Evolutionary conservation across 768 basidiomycete species (phyloP).

Genomic region (Grammothele lineata): DNA sequence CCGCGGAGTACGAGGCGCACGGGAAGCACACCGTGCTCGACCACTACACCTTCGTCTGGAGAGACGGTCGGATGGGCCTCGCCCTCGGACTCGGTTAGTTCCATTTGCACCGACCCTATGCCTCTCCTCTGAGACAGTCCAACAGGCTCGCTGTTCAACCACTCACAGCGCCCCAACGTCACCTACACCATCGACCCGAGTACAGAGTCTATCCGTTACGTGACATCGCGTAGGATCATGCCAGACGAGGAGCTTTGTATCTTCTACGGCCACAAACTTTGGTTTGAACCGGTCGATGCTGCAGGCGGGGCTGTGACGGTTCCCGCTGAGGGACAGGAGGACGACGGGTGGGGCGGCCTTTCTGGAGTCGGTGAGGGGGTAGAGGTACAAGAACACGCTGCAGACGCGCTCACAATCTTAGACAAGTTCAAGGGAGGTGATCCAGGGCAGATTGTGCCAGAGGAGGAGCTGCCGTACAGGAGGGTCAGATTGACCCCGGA

Average conservation of each 20-base stretch:
- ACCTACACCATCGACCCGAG: constrained; percentile 52
- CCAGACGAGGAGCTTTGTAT: constrained; percentile 75
- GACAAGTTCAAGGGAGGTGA: constrained; percentile 31
- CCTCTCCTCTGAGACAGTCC: too few species aligned
- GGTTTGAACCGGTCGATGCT: constrained; percentile 50
- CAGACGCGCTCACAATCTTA: not conserved
- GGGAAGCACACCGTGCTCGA: constrained; percentile 63
- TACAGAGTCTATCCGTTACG: constrained; percentile 60
- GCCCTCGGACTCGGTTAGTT: constrained; percentile 71
- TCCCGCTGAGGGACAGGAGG: constrained; percentile 14
- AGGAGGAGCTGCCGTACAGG: constrained; percentile 62
- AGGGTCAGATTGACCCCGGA: constrained; percentile 55
- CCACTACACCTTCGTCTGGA: constrained; percentile 76
- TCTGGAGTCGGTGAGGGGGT: constrained; percentile 22
- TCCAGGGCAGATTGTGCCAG: constrained; percentile 45
- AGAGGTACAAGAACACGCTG: constrained; percentile 3
- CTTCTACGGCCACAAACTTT: constrained; percentile 65
- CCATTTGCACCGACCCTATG: not conserved
- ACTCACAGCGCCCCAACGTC: constrained; percentile 66
- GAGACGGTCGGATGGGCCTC: constrained; percentile 70
- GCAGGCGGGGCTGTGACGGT: constrained; percentile 25
- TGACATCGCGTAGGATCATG: constrained; percentile 47
- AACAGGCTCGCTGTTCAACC: constrained; percentile 82
- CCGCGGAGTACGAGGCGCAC: constrained; percentile 65
- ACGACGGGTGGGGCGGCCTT: constrained; percentile 48